A percentile compares a stretch with the other conserved stretches of the same genome.
Evolutionary conservation across 148 eudicot genomes (phyloP).

Genomic region (Drosera capensis): DNA sequence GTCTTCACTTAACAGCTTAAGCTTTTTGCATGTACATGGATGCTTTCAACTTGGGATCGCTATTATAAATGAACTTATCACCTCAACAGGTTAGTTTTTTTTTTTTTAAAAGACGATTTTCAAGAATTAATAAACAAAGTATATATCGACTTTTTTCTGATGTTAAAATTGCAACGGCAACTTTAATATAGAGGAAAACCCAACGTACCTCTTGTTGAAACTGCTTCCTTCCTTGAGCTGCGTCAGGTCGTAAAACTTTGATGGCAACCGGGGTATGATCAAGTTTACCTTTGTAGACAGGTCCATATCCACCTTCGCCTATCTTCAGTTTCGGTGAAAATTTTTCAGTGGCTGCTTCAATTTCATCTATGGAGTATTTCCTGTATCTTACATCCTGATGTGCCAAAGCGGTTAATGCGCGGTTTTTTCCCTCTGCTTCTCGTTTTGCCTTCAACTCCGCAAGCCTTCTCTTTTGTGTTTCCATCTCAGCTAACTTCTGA

Average conservation of each 20-base stretch:
- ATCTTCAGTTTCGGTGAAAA: conserved; percentile 34
- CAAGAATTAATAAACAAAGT: not conserved
- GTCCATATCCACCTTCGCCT: conserved; percentile 96
- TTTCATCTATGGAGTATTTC: conserved; percentile 63
- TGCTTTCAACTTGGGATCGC: too few relatives aligned
- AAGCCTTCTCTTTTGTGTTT: conserved; percentile 46
- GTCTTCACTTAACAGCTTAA: not conserved
- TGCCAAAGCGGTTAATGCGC: conserved; percentile 35
- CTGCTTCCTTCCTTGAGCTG: conserved; percentile 67
- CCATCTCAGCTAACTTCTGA: conserved; percentile 54
- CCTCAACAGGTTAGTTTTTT: too few relatives aligned
- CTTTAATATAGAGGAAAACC: not conserved
- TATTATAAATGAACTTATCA: not conserved
- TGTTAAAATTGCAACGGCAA: not conserved
- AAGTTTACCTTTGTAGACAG: conserved; percentile 55
- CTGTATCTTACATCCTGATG: conserved; percentile 43
- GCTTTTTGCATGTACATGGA: not conserved
- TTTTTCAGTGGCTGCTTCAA: conserved; percentile 48
- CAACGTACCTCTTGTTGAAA: conserved; percentile 46
- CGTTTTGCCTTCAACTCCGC: conserved; percentile 53
- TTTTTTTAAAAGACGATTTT: too few relatives aligned
- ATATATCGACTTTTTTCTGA: not conserved
- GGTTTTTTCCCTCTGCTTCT: conserved; percentile 47
- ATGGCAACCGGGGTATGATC: conserved; percentile 89
- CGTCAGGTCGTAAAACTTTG: conserved; percentile 64